Evolutionary conservation across 1,139 yeast species (phyloP), one percentile per base, ranked within the genome.

Genomic region (Pichia sp.): DNA sequence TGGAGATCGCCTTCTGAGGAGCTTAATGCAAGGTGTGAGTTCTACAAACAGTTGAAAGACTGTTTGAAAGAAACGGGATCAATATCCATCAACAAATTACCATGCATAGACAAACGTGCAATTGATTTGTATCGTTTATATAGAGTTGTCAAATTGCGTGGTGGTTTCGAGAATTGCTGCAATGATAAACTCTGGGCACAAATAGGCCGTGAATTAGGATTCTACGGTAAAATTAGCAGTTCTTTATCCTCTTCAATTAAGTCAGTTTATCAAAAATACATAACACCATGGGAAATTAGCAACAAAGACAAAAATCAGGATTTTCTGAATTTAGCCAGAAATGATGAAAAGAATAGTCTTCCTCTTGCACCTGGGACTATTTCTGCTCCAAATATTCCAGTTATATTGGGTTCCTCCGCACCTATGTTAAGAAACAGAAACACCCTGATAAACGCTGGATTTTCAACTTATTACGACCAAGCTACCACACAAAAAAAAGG

Each of bases 201-300:
- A 63, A 76, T 84, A 23, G 93, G 93, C 13, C 74, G 90, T 52
- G 95, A 87, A 61, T 72, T 88, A 53, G 95, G 95, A 0, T 86
- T 84, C 65, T 78, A 81, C 38, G 90, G 87, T 3, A 77, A 82
- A 60, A 80, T 82, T 48, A 81, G 84, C 80, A 84, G 89, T 30
- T 84, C 90, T 26, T 70, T 86, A 53, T 83, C 90, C 19, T 81
- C 90, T 7, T 79, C 90, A 0, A 71, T 88, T 56, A 82, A 86
- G 64, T 71, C 81, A 1, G 80, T 87, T 0, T 83, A 82, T 59
- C 73, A 74, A 47, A 70, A 72, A 54, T 64, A 63, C 50, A 65
- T 74, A 11, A 58, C 71, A 6, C 62, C 64, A 2, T 55, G 64
- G 56, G 66, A 61, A 26, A 36, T 54, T 2, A 34, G 40, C 19